These are phyloP conservation scores for Niebla homalea DNA, from an alignment of 495 filamentous ascomycete species.

Conservation along the genomic window DNA sequence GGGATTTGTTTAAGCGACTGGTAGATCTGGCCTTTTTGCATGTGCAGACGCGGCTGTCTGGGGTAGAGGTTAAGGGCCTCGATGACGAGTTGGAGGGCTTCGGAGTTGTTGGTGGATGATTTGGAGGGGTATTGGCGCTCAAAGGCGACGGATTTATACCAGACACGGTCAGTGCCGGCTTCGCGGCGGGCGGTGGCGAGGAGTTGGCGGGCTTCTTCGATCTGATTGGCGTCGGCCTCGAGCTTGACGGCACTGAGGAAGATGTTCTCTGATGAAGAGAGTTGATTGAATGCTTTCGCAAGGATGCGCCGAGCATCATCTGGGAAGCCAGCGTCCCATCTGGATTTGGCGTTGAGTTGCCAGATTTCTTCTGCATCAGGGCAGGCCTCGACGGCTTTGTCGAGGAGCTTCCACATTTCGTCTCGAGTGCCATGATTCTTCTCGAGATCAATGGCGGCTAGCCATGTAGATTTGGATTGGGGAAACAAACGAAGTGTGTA, in stretches of 20 bases:
- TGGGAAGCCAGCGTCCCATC: slow-evolving; percentile 62
- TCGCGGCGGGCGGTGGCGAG: slow-evolving; percentile 68
- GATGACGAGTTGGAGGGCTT: slow-evolving; percentile 73
- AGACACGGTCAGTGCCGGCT: slow-evolving; percentile 88
- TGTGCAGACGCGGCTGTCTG: slow-evolving; percentile 77
- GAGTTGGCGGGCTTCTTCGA: slow-evolving; percentile 65
- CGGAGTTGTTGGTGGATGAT: slow-evolving; percentile 53
- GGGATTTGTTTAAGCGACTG: slow-evolving; percentile 60
- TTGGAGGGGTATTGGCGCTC: slow-evolving; percentile 47
- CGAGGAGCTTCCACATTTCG: slow-evolving; percentile 67
- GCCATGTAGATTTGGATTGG: slow-evolving; percentile 71
- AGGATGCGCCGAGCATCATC: slow-evolving; percentile 75
- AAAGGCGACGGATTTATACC: slow-evolving; percentile 88
- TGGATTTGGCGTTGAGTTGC: slow-evolving; percentile 90
- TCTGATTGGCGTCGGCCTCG: slow-evolving; percentile 73
- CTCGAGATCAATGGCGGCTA: slow-evolving; percentile 82
- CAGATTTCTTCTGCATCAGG: slow-evolving; percentile 83
- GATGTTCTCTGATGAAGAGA: slow-evolving; percentile 91
- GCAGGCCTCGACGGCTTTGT: slow-evolving; percentile 88
- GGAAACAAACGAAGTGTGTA: slow-evolving; percentile 82
- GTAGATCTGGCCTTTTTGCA: slow-evolving; percentile 98
- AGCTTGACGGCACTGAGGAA: slow-evolving; percentile 92
- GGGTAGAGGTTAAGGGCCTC: slow-evolving; percentile 84
- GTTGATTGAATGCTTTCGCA: slow-evolving; percentile 77
- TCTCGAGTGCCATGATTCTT: slow-evolving; percentile 80